phyloP scores from a whole-genome alignment of 2,329 filamentous ascomycete genomes.

The Cladosporium sp. region DNA sequence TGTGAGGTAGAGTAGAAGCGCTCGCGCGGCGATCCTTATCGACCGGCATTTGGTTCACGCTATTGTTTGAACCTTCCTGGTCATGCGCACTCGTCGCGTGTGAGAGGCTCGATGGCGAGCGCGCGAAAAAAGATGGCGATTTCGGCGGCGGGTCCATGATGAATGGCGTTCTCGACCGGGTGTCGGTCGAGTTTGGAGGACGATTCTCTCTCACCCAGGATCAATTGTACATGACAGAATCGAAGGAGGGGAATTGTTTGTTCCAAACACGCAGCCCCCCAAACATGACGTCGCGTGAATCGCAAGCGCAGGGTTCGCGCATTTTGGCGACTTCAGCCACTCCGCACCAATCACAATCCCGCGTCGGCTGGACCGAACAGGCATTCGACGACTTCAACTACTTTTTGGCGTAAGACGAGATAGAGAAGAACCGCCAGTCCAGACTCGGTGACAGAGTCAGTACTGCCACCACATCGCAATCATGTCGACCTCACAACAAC shows the following conservation, averaged over 20 bases:
- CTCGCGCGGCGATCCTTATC: conserved; percentile 9
- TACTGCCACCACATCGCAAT: background rate
- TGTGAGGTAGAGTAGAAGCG: background rate
- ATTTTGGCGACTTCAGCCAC: conserved; percentile 1
- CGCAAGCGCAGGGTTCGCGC: background rate
- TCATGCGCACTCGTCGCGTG: conserved; percentile 6
- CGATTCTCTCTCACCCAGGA: background rate
- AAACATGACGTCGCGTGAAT: conserved; percentile 12
- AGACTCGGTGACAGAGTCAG: too few species aligned
- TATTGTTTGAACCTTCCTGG: conserved; percentile 12
- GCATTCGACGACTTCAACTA: background rate
- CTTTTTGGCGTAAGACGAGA: background rate
- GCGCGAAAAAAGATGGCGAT: conserved; percentile 4
- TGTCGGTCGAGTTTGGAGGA: background rate
- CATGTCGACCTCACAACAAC: background rate
- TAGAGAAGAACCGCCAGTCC: background rate
- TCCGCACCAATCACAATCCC: conserved; percentile 6
- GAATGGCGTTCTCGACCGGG: conserved; percentile 1
- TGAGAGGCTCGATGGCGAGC: conserved; percentile 5
- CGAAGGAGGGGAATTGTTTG: background rate
- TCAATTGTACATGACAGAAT: conserved; percentile 1
- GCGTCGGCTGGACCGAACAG: background rate
- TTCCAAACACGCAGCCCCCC: background rate
- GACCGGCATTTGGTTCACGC: conserved; percentile 7
- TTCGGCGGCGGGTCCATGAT: conserved; percentile 5